phyloP scores from a whole-genome alignment of 78 protist species.

The Protostelium mycophagum region DNA sequence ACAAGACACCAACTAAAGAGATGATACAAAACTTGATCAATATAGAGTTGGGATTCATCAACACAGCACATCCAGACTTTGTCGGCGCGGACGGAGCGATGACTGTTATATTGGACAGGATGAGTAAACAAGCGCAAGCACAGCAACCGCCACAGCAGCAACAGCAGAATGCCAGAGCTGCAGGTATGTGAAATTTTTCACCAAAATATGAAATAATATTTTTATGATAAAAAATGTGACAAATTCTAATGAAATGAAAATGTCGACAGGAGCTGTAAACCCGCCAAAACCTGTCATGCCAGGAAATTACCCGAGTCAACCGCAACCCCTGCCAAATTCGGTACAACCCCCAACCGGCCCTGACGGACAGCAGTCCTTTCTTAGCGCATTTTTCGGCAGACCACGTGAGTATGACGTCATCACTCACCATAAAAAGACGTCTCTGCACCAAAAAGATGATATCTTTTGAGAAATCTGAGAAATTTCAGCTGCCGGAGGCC shows the following conservation, averaged over 20 bases:
- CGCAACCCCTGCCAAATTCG: neutral
- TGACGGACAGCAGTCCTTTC: neutral
- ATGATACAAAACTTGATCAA: constrained; percentile 71
- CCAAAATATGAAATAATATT: neutral
- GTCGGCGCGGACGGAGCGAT: constrained; percentile 57
- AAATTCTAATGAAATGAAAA: no score
- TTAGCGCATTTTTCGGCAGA: neutral
- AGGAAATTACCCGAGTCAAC: constrained; percentile 6
- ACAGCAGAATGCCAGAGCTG: neutral
- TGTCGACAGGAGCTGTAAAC: constrained; percentile 3
- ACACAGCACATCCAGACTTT: constrained; percentile 92
- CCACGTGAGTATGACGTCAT: neutral
- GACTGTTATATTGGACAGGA: constrained; percentile 17
- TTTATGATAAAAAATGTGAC: neutral
- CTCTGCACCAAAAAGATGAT: no score
- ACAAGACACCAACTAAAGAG: constrained; percentile 44
- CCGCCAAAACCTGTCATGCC: neutral
- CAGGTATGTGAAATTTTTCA: neutral
- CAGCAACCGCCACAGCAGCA: constrained; percentile 24
- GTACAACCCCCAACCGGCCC: neutral
- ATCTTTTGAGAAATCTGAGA: neutral
- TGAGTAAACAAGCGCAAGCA: neutral
- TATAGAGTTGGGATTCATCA: constrained; percentile 83
- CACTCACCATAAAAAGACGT: no score
- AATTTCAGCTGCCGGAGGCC: neutral